Conservation (phyloP, 768 basidiomycete genomes). For the Tremella fuciformis region DNA sequence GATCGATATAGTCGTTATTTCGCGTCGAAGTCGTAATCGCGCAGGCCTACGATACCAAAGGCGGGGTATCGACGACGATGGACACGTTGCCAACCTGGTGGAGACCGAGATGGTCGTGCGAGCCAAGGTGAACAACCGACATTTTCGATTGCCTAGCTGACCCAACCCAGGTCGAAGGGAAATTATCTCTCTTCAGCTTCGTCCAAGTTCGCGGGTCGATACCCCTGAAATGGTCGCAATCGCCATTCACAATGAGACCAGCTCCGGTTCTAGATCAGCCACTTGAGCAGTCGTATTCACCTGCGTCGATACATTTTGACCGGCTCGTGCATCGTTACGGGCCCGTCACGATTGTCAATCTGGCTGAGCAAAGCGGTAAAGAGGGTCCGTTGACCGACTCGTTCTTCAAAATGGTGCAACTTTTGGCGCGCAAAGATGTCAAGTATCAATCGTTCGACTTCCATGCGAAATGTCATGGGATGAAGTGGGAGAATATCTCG, state of each 20-base stretch:
- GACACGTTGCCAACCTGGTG: constrained; percentile 92
- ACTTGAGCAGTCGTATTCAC: constrained; percentile 66
- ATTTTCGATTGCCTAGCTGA: constrained; percentile 14
- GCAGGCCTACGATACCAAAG: constrained; percentile 93
- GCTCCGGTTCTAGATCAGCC: constrained; percentile 78
- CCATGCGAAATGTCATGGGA: constrained; percentile 86
- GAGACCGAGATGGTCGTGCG: constrained; percentile 88
- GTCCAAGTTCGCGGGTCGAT: constrained; percentile 91
- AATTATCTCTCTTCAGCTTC: constrained; percentile 77
- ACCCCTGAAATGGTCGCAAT: constrained; percentile 89
- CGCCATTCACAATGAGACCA: constrained; percentile 81
- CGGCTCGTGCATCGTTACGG: constrained; percentile 69
- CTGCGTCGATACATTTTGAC: constrained; percentile 71
- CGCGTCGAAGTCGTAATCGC: constrained; percentile 79
- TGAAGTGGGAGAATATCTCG: constrained; percentile 93
- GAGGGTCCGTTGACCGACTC: constrained; percentile 75
- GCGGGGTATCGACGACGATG: constrained; percentile 87
- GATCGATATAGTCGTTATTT: constrained; percentile 78
- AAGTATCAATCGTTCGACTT: constrained; percentile 68
- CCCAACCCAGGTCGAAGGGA: constrained; percentile 59
- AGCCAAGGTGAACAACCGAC: constrained; percentile 61
- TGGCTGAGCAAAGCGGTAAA: constrained; percentile 86
- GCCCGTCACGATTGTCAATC: constrained; percentile 75
- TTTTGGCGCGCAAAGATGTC: constrained; percentile 52
- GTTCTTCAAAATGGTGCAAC: constrained; percentile 68